Base-by-base conservation (phyloP, 257 asterid genomes). In the Solanum neorickii region DNA sequence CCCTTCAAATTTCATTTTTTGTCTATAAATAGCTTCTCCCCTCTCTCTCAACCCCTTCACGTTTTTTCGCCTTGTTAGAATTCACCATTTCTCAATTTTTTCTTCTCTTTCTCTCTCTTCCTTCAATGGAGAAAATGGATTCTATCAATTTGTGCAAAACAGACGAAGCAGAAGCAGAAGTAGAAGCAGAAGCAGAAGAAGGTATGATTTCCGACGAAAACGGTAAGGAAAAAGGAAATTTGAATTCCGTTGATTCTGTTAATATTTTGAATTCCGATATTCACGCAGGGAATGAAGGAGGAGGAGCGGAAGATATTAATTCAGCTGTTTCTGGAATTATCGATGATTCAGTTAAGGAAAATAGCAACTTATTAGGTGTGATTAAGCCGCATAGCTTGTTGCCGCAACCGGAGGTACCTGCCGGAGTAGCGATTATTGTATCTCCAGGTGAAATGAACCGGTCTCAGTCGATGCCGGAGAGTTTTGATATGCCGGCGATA, bases 331-430 rank as follows among this genome's bases (percentile, higher is more conserved):
- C 59, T 85, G 9, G 35, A 37, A 56, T 46, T 11, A 83, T 49
- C 5, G 88, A 68, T 85, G 42, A 66, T n/a, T 82, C 82, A 31
- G 84, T 49, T 41, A 68, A 69, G 62, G 25, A 27, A 33, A 88
- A 77, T 65, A 87, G 85, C 83, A 62, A 14, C 66, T 86, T 82
- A 52, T 46, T 46, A 9, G 88, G 86, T 73, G 46, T 89, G 88
- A 91, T 94, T 52, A 92, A 87, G 39, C 96, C 98, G 5, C 92
- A 94, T 89, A 90, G 93, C 9, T 92, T 85, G 87, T 95, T 96
- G 31, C 99, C 99, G 23, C 94, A 90, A 90, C 99, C 99, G 11
- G 94, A 94, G 82, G 94, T 92, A 18, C 99, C 98, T 15, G 92
- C 93, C 18, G 98, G 94, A 82, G 83, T 90, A 21, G 5, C 46